Conservation (phyloP, 345 rosid genomes). For the Hibiscus trionum region DNA sequence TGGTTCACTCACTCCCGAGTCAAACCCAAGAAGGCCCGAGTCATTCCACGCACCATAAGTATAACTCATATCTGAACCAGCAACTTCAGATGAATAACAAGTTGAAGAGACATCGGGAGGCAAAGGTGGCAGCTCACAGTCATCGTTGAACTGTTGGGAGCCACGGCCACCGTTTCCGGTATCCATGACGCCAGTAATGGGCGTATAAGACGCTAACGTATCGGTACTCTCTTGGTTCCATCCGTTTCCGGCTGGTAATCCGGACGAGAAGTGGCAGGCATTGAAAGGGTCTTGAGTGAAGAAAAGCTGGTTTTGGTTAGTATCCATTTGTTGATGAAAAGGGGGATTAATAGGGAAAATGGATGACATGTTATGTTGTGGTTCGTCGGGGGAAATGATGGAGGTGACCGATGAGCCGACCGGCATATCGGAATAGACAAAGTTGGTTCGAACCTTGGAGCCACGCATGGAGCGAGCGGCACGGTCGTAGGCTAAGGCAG, state of each 20-base stretch:
- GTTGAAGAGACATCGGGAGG: conserved; percentile 58
- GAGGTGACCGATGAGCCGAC: conserved; percentile 76
- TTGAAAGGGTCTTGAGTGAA: conserved; percentile 23
- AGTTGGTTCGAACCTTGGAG: conserved; percentile 81
- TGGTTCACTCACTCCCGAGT: conserved; percentile 7
- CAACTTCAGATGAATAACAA: conserved; percentile 31
- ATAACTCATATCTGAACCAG: conserved; percentile 10
- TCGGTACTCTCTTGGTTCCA: conserved; percentile 28
- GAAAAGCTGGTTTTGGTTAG: conserved; percentile 18
- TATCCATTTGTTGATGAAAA: conserved; percentile 15
- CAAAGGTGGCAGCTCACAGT: conserved; percentile 72
- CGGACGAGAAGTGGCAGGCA: conserved; percentile 16
- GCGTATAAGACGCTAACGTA: conserved; percentile 23
- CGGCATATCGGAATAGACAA: conserved; percentile 87
- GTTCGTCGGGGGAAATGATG: conserved; percentile 77
- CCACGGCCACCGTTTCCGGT: conserved; percentile 20
- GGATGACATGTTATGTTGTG: conserved; percentile 42
- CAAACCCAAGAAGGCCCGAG: conserved; percentile 23
- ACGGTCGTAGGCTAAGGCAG: conserved; percentile 87
- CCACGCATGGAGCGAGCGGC: conserved; percentile 89
- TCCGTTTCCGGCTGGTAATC: background rate
- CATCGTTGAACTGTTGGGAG: conserved; percentile 18
- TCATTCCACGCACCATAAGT: conserved; percentile 31
- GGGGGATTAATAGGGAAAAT: conserved; percentile 38
- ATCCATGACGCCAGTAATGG: conserved; percentile 24